Evolutionary conservation across 2,329 filamentous ascomycete species (phyloP), one percentile per base, ranked within the genome.

Genomic region (Ilyonectria sp.): DNA sequence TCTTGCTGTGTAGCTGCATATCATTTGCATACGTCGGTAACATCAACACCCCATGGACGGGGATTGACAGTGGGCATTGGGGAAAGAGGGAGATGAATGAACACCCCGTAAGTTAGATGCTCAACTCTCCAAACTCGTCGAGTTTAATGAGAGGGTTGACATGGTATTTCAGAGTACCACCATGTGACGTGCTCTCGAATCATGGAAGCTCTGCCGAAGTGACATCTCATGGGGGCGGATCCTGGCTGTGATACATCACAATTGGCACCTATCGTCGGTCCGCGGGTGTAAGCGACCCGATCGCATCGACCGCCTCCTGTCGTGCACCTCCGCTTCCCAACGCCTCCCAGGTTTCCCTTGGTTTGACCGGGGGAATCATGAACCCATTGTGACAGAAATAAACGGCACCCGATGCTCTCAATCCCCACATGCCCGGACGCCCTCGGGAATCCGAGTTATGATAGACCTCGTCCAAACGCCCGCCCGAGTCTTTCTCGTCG

Each of bases 1-100:
- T 56, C 50, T 33, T 63, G 58, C 50, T 67, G 61, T 54, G 54
- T 60, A 52, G 23, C 69, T 70, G 59, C 63, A 67, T 56, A 61
- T 69, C 62, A 69, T 69, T 49, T 68, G 63, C 56, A 63, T 57
- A 50, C 55, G 31, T 68, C 52, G 63, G 52, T 58, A 70, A 61
- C 35, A 35, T 19, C 46, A 40, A 29, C 21, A 21, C 50, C 26
- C 29, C 47, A 47, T 31, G 40, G 19, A 40, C 37, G 49, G 29
- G 58, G 59, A 29, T 17, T 19, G 37, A 52, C 47, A 10, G n/a
- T 15, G 8, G n/a, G n/a, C 40, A 17, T 43, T 43, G 40, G 31
- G 6, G 15, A 17, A 43, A 4, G 40, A n/a, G 40, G 15, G 40
- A 43, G 15, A 40, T 7, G 37, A 40, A 17, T 15, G 11, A 13